These are phyloP conservation scores for Cryptosporidium meleagridis DNA, from an alignment of 169 alveolate species.

Conservation along the genomic window DNA sequence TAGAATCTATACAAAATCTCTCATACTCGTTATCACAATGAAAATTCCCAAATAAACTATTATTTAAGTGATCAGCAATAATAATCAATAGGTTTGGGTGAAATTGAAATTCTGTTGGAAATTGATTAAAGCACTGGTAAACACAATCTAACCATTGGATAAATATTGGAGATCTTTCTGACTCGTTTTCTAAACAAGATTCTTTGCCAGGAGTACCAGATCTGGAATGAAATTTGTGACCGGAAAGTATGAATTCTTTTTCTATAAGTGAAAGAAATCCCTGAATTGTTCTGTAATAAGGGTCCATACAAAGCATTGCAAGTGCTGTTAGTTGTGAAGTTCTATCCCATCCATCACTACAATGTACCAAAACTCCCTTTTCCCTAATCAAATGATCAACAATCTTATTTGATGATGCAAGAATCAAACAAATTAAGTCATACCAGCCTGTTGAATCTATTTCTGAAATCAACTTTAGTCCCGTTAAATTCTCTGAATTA, in stretches of 20 bases:
- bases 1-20: constrained; percentile 2
- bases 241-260: constrained; percentile 88
- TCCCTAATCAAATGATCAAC: constrained; percentile 72
- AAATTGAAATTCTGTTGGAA: constrained; percentile 89
- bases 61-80: constrained; percentile 81
- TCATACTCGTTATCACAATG: constrained; percentile 80
- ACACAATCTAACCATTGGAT: constrained; percentile 88
- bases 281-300: constrained; percentile 86
- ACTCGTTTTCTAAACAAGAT: constrained; percentile 78
- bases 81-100: constrained; percentile 80
- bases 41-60: constrained; percentile 87
- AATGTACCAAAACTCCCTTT: constrained; percentile 78
- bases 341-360: constrained; percentile 94
- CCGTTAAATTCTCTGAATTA: constrained; percentile 28
- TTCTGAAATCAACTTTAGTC: constrained; percentile 62
- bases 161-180: constrained; percentile 88
- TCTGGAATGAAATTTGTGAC: constrained; percentile 89
- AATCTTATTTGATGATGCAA: constrained; percentile 78
- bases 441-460: constrained; percentile 84
- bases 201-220: constrained; percentile 82
- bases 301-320: constrained; percentile 85
- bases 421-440: constrained; percentile 76
- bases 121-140: constrained; percentile 81
- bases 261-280: constrained; percentile 87
- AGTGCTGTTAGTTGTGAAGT: constrained; percentile 87